A percentile compares a stretch with the other conserved stretches of the same genome.
phyloP scores from a whole-genome alignment of 768 basidiomycete genomes.

The Amanita molliuscula region DNA sequence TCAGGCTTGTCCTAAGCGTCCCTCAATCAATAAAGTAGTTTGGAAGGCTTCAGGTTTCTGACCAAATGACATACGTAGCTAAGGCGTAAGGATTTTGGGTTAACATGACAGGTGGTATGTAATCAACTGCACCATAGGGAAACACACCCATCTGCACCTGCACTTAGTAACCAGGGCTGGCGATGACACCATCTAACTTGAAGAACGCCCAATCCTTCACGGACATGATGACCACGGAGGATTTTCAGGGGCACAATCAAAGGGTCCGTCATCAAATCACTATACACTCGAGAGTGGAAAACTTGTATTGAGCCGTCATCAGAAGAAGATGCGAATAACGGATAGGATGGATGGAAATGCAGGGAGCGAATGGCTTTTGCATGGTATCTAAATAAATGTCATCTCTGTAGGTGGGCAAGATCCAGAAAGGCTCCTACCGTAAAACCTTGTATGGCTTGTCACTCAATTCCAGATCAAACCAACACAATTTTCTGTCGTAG shows the following conservation, averaged over 20 bases:
- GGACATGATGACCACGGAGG: constrained; percentile 79
- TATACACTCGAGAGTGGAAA: constrained; percentile 93
- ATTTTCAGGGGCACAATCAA: constrained; percentile 97
- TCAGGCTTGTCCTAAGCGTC: no score
- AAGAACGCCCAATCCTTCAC: constrained; percentile 83
- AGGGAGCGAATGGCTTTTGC: constrained; percentile 86
- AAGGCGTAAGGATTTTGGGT: background rate
- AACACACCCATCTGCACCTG: constrained; percentile 86
- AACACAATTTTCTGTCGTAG: constrained; percentile 95
- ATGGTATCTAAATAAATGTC: constrained; percentile 63
- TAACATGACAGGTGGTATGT: background rate
- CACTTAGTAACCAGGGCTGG: constrained; percentile 89
- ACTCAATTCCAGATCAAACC: constrained; percentile 97
- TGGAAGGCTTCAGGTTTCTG: no score
- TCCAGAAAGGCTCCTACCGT: constrained; percentile 36
- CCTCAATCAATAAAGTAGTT: no score
- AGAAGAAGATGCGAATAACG: constrained; percentile 91
- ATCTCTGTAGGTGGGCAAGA: background rate
- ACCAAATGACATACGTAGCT: no score
- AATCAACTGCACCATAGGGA: constrained; percentile 78
- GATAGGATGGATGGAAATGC: constrained; percentile 89
- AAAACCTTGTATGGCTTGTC: constrained; percentile 96
- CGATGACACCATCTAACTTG: constrained; percentile 82
- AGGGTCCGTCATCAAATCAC: constrained; percentile 94
- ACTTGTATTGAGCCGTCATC: constrained; percentile 97